Conservation (phyloP, 176 grass and related monocot species). For the Cenchrus fungigraminus region DNA sequence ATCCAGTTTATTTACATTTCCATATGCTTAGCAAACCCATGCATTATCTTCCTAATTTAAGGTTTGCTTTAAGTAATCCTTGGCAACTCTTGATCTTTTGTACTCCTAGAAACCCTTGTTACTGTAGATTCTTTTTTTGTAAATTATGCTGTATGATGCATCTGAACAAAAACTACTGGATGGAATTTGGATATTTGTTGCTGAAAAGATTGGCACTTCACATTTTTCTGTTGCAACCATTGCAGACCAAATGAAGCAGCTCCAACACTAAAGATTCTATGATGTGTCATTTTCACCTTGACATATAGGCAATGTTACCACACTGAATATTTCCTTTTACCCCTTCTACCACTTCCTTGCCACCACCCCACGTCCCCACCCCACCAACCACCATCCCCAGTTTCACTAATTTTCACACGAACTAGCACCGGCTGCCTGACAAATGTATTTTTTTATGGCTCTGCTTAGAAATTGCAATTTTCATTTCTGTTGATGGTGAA, state of each 20-base stretch:
- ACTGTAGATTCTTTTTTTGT: not conserved
- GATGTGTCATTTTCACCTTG: not conserved
- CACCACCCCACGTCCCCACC: not conserved
- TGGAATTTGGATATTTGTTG: not conserved
- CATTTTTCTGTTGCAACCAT: not conserved
- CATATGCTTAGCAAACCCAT: constrained; percentile 15
- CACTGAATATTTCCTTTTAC: not conserved
- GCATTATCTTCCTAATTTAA: not conserved
- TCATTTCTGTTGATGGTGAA: too few species aligned
- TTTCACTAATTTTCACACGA: not conserved
- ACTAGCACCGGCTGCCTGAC: not conserved
- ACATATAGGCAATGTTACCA: not conserved
- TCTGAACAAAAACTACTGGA: too few species aligned
- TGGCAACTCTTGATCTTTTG: constrained; percentile 19
- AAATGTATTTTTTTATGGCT: not conserved
- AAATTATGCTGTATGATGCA: not conserved
- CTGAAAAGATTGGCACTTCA: not conserved
- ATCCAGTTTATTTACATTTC: not conserved
- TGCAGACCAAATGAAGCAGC: not conserved
- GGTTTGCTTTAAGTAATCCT: not conserved
- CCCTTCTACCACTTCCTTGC: not conserved
- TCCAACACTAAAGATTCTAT: not conserved
- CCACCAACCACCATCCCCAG: not conserved
- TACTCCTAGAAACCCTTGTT: not conserved
- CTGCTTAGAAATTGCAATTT: too few species aligned